phyloP scores from a whole-genome alignment of 1,284 basidiomycete genomes.

The Takashimella tepidaria region DNA sequence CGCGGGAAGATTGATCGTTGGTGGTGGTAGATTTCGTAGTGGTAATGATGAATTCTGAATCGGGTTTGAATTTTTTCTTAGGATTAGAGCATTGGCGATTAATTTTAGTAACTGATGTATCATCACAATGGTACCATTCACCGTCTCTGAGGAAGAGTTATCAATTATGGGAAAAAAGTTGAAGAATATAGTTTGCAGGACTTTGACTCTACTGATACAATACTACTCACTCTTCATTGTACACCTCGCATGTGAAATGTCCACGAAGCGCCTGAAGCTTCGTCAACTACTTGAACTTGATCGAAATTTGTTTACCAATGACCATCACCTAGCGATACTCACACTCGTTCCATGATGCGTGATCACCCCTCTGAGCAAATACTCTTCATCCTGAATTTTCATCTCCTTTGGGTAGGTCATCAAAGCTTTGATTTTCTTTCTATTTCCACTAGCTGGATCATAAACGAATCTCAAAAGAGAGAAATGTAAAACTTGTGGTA shows the following conservation, averaged over 20 bases:
- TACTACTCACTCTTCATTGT: conserved; percentile 59
- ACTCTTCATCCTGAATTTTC: conserved; percentile 49
- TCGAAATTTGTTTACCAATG: neutral
- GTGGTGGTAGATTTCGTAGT: too few relatives aligned
- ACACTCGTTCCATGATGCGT: conserved; percentile 67
- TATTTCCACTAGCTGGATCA: conserved; percentile 65
- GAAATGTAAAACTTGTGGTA: conserved; percentile 80
- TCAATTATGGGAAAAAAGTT: too few relatives aligned
- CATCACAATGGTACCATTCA: conserved; percentile 89
- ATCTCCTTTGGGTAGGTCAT: conserved; percentile 75
- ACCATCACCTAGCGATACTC: conserved; percentile 10
- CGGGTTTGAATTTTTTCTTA: conserved; percentile 21
- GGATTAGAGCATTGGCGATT: conserved; percentile 8
- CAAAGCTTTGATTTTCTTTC: conserved; percentile 74
- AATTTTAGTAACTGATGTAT: conserved; percentile 42
- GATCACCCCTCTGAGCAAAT: conserved; percentile 75
- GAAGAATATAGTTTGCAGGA: too few relatives aligned
- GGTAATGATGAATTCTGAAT: conserved; percentile 10
- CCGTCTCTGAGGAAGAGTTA: too few relatives aligned
- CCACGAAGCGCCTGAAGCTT: conserved; percentile 73
- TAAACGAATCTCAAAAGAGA: conserved; percentile 84
- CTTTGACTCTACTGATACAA: conserved; percentile 52
- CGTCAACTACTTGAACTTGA: neutral
- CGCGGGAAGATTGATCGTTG: conserved; percentile 56
- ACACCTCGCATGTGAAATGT: conserved; percentile 85